Evolutionary conservation across 768 basidiomycete genomes (phyloP).

Genomic region (Filobasidium floriforme): DNA sequence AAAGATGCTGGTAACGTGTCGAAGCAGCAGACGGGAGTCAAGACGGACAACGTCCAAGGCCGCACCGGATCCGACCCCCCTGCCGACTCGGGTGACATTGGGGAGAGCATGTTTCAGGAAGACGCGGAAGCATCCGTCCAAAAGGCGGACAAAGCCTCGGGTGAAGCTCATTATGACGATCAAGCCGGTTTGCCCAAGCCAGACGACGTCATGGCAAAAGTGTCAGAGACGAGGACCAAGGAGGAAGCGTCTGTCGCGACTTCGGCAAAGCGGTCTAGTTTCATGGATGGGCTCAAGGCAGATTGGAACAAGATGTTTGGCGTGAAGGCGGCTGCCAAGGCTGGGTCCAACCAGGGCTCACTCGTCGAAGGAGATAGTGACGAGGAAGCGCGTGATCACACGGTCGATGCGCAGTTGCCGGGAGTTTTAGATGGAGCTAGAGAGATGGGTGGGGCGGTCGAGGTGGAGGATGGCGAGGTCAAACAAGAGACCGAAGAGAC

Average conservation of each 20-base stretch:
- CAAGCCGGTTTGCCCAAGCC: constrained; percentile 8
- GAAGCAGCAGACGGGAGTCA: neutral
- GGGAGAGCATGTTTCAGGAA: constrained; percentile 12
- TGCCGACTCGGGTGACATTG: constrained; percentile 7
- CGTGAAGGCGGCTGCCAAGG: neutral
- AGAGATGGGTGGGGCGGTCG: constrained; percentile 11
- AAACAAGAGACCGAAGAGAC: neutral
- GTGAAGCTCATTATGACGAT: neutral
- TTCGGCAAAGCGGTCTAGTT: constrained; percentile 11
- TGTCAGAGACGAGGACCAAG: constrained; percentile 14
- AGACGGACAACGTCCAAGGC: too few relatives aligned
- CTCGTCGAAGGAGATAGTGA: neutral
- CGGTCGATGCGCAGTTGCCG: constrained; percentile 12
- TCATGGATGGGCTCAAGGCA: constrained; percentile 9
- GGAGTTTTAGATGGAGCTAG: constrained; percentile 2
- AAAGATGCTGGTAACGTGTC: neutral
- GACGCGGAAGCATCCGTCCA: constrained; percentile 7
- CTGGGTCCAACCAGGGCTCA: neutral
- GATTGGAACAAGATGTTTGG: constrained; percentile 20
- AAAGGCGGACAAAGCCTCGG: constrained; percentile 8
- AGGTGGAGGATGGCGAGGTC: constrained; percentile 18
- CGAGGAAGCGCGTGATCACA: neutral
- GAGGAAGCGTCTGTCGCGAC: neutral
- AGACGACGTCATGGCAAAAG: constrained; percentile 13
- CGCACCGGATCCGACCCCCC: too few relatives aligned